Percentiles rank a stretch among this genome's conserved stretches.
phyloP scores from a whole-genome alignment of 352 stramenopile species.

The Pelagophyceae sp. region DNA sequence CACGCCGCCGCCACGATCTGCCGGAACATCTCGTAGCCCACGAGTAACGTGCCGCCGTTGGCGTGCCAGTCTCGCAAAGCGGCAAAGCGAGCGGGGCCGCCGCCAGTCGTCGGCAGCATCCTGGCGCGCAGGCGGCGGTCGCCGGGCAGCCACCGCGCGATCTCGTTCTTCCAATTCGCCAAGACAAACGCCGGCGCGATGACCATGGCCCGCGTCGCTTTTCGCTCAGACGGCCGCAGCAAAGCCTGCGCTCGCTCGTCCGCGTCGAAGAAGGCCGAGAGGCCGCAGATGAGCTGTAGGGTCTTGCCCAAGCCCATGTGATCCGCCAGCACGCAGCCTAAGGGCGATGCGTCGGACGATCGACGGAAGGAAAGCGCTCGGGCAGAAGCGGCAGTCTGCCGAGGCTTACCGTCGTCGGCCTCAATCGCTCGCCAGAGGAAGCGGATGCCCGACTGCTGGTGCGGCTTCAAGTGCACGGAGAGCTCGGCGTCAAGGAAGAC shows the following conservation, averaged over 20 bases:
- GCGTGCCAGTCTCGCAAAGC: slow-evolving; percentile 50
- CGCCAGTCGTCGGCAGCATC: not conserved
- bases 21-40: slow-evolving; percentile 78
- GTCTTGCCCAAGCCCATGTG: slow-evolving; percentile 81
- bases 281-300: slow-evolving; percentile 29
- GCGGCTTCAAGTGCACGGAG: not conserved
- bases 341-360: too few species aligned
- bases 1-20: slow-evolving; percentile 58
- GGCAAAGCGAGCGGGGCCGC: not conserved
- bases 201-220: slow-evolving; percentile 2
- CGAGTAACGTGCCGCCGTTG: slow-evolving; percentile 66
- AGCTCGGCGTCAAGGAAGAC: not conserved
- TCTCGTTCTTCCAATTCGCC: slow-evolving; percentile 7
- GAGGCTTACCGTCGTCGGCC: not conserved
- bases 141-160: not conserved
- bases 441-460: slow-evolving; percentile 2
- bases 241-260: not conserved
- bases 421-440: not conserved
- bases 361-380: too few species aligned
- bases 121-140: not conserved
- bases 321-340: slow-evolving; percentile 70
- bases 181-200: slow-evolving; percentile 14
- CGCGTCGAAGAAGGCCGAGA: not conserved
- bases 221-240: not conserved
- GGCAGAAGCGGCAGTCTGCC: too few species aligned